Evolutionary conservation across 352 stramenopile genomes (phyloP).

Genomic region (Globisporangium nodosum): DNA sequence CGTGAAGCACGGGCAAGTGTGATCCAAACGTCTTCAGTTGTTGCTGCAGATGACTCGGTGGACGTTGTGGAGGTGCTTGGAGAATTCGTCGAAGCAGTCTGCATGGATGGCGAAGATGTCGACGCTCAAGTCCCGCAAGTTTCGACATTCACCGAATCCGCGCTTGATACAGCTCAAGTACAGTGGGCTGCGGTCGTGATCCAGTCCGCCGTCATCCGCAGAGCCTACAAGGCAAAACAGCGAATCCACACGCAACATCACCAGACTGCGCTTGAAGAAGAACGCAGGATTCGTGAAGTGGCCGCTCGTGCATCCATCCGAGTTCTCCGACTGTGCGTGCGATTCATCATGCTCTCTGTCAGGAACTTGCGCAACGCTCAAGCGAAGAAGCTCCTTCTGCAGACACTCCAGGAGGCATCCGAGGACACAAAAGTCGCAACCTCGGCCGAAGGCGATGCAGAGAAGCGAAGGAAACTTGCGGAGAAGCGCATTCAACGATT

Average conservation of each 20-base stretch:
- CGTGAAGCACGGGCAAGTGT: conserved; percentile 12
- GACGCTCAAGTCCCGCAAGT: conserved; percentile 5
- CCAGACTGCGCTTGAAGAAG: not conserved
- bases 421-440: conserved; percentile 26
- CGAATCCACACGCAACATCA: not conserved
- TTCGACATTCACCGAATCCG: not conserved
- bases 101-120: conserved; percentile 29
- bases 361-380: conserved; percentile 22
- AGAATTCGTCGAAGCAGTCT: conserved; percentile 24
- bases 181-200: conserved; percentile 32
- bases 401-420: conserved; percentile 26
- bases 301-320: conserved; percentile 4
- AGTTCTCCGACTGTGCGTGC: conserved; percentile 20
- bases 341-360: conserved; percentile 33
- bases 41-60: not conserved
- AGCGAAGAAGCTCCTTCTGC: conserved; percentile 33
- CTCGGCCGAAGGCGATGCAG: not conserved
- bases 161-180: conserved; percentile 7
- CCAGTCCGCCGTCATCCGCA: conserved; percentile 19
- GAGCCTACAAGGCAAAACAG: conserved; percentile 9
- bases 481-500: conserved; percentile 38
- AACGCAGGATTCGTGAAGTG: not conserved
- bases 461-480: conserved; percentile 17
- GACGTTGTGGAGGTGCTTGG: conserved; percentile 1
- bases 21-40: not conserved